Evolutionary conservation across 345 rosid genomes (phyloP).

Genomic region (Syzygium aqueum): DNA sequence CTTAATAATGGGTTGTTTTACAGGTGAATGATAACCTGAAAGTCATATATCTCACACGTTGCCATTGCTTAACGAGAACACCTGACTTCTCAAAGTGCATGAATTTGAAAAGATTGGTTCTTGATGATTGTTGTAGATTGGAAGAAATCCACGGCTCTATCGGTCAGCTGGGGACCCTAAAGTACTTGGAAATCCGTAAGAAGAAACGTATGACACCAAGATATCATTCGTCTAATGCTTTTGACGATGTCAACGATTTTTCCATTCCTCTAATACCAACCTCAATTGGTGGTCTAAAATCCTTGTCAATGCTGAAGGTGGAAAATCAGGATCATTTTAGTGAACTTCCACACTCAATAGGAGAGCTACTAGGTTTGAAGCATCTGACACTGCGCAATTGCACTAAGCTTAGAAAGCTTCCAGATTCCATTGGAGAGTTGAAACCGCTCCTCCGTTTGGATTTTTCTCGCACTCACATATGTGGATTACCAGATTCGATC

Average conservation of each 20-base stretch:
- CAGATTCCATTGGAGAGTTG: background rate
- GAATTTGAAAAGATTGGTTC: background rate
- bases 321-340: fast-evolving
- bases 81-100: background rate
- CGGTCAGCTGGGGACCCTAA: background rate
- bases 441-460: background rate
- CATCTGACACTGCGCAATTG: background rate
- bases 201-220: background rate
- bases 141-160: background rate
- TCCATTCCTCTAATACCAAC: fast-evolving
- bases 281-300: background rate
- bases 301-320: background rate
- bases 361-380: fast-evolving
- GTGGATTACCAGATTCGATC: background rate
- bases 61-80: background rate
- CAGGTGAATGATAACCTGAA: background rate
- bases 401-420: background rate
- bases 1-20: background rate
- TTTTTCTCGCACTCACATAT: fast-evolving
- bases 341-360: background rate
- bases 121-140: background rate
- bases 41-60: background rate
- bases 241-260: too few species aligned
- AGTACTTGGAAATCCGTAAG: background rate
- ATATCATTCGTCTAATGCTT: too few species aligned